phyloP scores from a whole-genome alignment of 1,284 basidiomycete species.

The Trichosporon sp. region DNA sequence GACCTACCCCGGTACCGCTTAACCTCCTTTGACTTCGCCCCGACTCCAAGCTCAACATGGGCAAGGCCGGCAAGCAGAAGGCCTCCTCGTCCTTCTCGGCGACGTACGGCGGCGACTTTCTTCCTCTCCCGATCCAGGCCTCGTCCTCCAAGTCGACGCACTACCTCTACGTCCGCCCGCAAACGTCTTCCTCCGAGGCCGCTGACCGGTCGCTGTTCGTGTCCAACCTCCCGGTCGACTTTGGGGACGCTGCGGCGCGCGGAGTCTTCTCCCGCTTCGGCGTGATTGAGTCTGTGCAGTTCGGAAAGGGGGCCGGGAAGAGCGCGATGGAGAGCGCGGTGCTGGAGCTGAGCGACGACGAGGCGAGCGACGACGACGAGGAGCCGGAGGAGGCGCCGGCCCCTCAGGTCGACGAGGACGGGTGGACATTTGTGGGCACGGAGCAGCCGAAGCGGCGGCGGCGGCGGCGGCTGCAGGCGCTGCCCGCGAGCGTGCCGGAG shows the following conservation, averaged over 20 bases:
- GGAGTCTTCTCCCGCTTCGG: conserved; percentile 69
- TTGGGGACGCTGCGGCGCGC: conserved; percentile 69
- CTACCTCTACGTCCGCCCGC: conserved; percentile 42
- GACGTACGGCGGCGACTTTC: conserved; percentile 21
- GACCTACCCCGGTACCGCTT: neutral
- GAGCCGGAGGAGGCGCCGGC: conserved; percentile 46
- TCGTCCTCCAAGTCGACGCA: conserved; percentile 30
- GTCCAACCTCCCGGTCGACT: conserved; percentile 78
- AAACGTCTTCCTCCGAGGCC: conserved; percentile 11
- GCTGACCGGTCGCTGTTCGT: conserved; percentile 68
- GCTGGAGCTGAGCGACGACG: conserved; percentile 27
- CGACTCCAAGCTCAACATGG: neutral
- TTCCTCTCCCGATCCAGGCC: conserved; percentile 32
- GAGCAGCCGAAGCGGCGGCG: conserved; percentile 34
- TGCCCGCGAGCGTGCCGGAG: conserved; percentile 56
- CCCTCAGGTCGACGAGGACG: conserved; percentile 47
- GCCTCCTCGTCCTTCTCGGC: neutral
- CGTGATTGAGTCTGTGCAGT: conserved; percentile 67
- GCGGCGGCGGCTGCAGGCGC: conserved; percentile 52
- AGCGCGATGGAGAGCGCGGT: conserved; percentile 37
- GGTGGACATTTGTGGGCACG: conserved; percentile 53
- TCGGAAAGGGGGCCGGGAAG: conserved; percentile 40
- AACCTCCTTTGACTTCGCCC: neutral
- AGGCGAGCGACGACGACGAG: conserved; percentile 48
- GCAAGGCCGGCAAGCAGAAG: conserved; percentile 6